Base-by-base conservation (phyloP, 2,329 filamentous ascomycete genomes). In the Venturia aucupariae region DNA sequence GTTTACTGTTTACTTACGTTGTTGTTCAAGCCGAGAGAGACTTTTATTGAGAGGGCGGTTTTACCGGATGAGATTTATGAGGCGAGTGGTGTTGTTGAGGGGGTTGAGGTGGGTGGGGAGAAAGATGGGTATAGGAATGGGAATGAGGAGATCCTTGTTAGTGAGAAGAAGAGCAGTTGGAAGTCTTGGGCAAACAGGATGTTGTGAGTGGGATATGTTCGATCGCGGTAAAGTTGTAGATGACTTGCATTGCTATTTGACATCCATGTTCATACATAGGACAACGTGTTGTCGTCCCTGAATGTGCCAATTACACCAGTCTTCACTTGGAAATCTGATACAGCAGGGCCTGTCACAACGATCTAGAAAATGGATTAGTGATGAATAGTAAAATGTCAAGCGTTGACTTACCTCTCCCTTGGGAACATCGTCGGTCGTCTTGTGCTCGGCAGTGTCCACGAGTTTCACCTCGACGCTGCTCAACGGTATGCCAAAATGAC, bases 401-500 rank as follows among this genome's bases (percentile, higher is more conserved):
- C 24, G 38, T 15, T 22, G 19, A 66, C 68, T 54, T 66, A 70
- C 69, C 65, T 74, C 70, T 5, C 75, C 79, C 46, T 74, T 74
- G 3, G 72, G 72, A 39, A 73, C 70, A 11, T 85, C 81, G 67
- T 90, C 87, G 0, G 83, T 86, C 2, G 86, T 88, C 75, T 84
- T 86, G 67, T 84, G 77, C 41, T 77, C 75, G 5, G 78, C 78
- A 39, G 79, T 85, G 71, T 91, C 88, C 69, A 81, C 83, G 66
- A 96, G 74, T 71, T 89, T 83, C 46, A 97, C 74, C 77, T 97
- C 93, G 0, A 93, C 83, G 69, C 86, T 88, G 67, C 88, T 90
- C 48, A 94, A 72, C 2, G 93, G 92, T 11, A 88, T 81, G 3
- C 94, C 94, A 71, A 97, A 96, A 74, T 96, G 92, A 65, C 76